Conservation (phyloP, 139 green algal genomes). For the Chlorella sp. region DNA sequence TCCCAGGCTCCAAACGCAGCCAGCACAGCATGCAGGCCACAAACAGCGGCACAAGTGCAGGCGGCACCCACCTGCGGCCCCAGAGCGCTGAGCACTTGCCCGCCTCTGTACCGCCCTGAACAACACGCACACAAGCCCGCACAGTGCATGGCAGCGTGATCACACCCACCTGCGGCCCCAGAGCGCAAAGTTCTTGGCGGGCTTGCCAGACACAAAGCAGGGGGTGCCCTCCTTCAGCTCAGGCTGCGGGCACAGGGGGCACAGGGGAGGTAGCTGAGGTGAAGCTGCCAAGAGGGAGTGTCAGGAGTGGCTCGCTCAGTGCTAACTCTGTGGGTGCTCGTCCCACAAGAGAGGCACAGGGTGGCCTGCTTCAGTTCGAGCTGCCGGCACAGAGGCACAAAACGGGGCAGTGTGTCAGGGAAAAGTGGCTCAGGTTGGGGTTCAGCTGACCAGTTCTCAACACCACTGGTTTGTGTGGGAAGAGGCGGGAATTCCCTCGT, state of each 20-base stretch:
- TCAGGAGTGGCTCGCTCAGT: neutral
- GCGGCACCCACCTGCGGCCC: too few species aligned
- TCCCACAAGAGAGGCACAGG: conserved; percentile 78
- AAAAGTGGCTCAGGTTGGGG: too few species aligned
- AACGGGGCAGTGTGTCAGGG: too few species aligned
- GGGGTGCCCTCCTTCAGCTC: conserved; percentile 84
- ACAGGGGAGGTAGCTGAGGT: too few species aligned
- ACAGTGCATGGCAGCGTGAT: neutral
- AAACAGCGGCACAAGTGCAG: too few species aligned
- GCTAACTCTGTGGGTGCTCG: neutral
- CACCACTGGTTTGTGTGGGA: neutral
- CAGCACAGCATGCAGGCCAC: too few species aligned
- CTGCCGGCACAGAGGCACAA: neutral
- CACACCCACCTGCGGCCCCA: neutral
- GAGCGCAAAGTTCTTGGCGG: conserved; percentile 87
- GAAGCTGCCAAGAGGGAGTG: neutral
- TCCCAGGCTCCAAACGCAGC: too few species aligned
- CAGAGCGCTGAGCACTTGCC: too few species aligned
- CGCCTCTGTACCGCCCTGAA: too few species aligned
- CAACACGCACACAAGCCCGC: too few species aligned
- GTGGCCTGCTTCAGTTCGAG: conserved; percentile 86
- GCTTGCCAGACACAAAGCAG: conserved; percentile 95
- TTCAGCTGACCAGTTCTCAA: too few species aligned
- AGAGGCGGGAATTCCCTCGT: neutral
- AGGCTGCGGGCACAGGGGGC: conserved; percentile 47